A percentile compares a stretch with the other conserved stretches of the same genome.
Conservation (phyloP, 768 basidiomycete species). For the Hebeloma cylindrosporum region DNA sequence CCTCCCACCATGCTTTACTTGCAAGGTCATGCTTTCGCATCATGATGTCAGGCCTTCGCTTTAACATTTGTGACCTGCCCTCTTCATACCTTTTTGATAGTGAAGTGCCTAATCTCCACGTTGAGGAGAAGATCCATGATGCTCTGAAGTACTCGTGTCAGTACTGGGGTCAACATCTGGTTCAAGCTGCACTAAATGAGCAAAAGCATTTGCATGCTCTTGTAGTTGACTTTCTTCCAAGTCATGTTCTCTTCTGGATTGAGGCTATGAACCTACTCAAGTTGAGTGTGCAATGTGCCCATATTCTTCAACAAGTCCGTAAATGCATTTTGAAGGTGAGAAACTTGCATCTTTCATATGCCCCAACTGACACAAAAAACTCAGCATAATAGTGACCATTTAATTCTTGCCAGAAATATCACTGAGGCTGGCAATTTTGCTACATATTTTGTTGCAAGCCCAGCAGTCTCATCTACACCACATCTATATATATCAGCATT, state of each 20-base stretch:
- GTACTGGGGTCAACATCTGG: conserved; percentile 10
- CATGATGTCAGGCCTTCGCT: conserved; percentile 12
- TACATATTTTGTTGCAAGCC: conserved; percentile 14
- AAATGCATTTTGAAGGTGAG: conserved; percentile 10
- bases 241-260: conserved; percentile 19
- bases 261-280: conserved; percentile 26
- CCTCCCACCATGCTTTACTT: conserved; percentile 13
- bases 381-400: not conserved
- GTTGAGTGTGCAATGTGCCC: conserved; percentile 9
- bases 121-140: conserved; percentile 10
- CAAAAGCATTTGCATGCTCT: not conserved
- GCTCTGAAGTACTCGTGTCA: conserved; percentile 6
- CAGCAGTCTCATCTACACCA: conserved; percentile 14
- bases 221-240: conserved; percentile 11
- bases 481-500: conserved; percentile 17
- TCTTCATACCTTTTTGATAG: conserved; percentile 17
- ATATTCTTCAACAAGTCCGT: conserved; percentile 14
- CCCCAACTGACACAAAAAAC: not conserved
- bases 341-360: not conserved
- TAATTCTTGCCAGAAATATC: conserved; percentile 2
- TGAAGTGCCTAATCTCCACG: not conserved
- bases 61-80: conserved; percentile 20
- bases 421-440: conserved; percentile 18
- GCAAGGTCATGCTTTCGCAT: conserved; percentile 14
- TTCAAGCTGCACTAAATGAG: not conserved